These are phyloP conservation scores for Rhododendron simsii DNA, from an alignment of 148 eudicot genomes.

Conservation along the genomic window DNA sequence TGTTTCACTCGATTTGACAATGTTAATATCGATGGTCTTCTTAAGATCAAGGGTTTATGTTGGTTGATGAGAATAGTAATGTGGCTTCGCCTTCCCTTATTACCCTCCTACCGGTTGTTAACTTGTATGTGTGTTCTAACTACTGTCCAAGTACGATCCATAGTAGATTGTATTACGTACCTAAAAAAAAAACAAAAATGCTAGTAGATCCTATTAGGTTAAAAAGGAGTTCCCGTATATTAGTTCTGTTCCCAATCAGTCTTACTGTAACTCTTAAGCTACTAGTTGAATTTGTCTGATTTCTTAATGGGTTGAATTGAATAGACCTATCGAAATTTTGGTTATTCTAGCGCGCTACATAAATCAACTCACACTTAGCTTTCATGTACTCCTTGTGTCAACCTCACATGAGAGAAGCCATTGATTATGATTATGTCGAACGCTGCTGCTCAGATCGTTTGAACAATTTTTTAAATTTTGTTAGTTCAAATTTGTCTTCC, in stretches of 20 bases:
- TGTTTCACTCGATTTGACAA: not conserved
- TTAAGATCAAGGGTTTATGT: not conserved
- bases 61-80: not conserved
- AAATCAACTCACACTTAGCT: not conserved
- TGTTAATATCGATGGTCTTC: not conserved
- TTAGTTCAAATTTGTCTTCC: too few species aligned
- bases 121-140: not conserved
- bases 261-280: not conserved
- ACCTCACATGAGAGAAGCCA: not conserved
- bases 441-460: not conserved
- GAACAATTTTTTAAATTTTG: not conserved
- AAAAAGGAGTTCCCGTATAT: not conserved
- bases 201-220: not conserved
- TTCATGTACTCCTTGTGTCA: not conserved
- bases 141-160: too few species aligned
- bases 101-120: not conserved
- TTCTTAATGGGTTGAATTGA: not conserved
- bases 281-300: not conserved
- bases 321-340: not conserved
- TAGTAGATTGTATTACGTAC: too few species aligned
- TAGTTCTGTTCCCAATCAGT: not conserved
- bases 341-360: not conserved
- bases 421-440: not conserved
- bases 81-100: not conserved
- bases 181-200: too few species aligned